Conservation (phyloP, 345 rosid genomes). For the Bruguiera parviflora region DNA sequence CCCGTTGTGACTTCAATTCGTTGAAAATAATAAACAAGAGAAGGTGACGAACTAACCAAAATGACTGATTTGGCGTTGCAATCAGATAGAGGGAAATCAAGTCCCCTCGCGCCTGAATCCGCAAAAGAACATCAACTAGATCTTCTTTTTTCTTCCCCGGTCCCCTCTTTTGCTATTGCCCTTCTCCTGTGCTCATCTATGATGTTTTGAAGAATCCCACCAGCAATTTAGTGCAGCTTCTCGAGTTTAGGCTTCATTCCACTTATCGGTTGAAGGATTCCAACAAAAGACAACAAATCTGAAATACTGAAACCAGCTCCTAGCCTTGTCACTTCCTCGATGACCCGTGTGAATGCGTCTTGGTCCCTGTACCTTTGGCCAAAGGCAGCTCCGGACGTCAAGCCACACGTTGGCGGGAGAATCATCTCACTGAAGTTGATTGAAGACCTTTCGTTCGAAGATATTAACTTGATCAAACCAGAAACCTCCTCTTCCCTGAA, state of each 20-base stretch:
- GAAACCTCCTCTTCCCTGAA: conserved; percentile 1
- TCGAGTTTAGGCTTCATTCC: not conserved
- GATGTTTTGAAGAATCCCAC: not conserved
- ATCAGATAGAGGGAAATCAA: not conserved
- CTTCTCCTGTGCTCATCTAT: not conserved
- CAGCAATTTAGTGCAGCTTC: not conserved
- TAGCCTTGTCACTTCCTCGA: not conserved
- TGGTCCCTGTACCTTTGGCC: not conserved
- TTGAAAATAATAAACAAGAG: not conserved
- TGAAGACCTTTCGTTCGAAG: not conserved
- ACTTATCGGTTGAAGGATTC: not conserved
- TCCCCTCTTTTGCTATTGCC: not conserved
- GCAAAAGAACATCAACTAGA: not conserved
- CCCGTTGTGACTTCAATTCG: not conserved
- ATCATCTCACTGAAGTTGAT: not conserved
- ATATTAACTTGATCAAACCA: not conserved
- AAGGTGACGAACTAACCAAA: not conserved
- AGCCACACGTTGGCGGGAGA: not conserved
- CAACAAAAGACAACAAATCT: conserved; percentile 4
- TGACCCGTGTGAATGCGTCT: not conserved
- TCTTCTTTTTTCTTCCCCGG: not conserved
- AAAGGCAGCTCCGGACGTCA: not conserved
- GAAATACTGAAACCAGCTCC: not conserved
- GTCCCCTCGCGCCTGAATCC: not conserved
- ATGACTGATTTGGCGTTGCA: not conserved